phyloP scores from a whole-genome alignment of 306 rosid genomes.

The Trichosanthes cucumerina region DNA sequence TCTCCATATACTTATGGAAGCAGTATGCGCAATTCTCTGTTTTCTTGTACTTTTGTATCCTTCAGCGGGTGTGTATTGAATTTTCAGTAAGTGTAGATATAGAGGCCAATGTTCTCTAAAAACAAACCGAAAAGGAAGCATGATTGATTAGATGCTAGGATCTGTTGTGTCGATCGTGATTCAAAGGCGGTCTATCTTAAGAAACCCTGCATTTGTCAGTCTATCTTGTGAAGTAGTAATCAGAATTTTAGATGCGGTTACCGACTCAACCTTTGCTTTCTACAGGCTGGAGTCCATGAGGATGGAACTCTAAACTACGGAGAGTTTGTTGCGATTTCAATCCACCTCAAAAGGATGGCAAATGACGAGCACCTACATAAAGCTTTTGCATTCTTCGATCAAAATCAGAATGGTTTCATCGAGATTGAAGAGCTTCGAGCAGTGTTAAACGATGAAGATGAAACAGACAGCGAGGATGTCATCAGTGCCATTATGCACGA shows the following conservation, averaged over 20 bases:
- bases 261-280: not conserved
- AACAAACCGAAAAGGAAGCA: not conserved
- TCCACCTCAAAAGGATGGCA: slow-evolving; percentile 67
- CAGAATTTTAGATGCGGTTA: not conserved
- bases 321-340: slow-evolving; percentile 72
- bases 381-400: slow-evolving; percentile 75
- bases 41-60: not conserved
- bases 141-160: not conserved
- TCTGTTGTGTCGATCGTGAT: not conserved
- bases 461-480: slow-evolving; percentile 58
- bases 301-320: slow-evolving; percentile 78
- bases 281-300: slow-evolving; percentile 66
- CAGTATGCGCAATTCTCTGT: slow-evolving; percentile 22
- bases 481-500: slow-evolving; percentile 75
- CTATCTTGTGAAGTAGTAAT: not conserved
- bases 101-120: not conserved
- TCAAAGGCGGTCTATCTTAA: not conserved
- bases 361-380: slow-evolving; percentile 76
- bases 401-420: slow-evolving; percentile 50
- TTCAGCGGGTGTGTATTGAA: not conserved
- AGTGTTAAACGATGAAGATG: slow-evolving; percentile 56
- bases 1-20: slow-evolving; percentile 48
- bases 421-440: slow-evolving; percentile 71
- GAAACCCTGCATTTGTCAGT: not conserved
- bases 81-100: not conserved